A percentile compares a stretch with the other conserved stretches of the same genome.
Conservation (phyloP, 2,329 filamentous ascomycete genomes). For the Penicillium sp. region DNA sequence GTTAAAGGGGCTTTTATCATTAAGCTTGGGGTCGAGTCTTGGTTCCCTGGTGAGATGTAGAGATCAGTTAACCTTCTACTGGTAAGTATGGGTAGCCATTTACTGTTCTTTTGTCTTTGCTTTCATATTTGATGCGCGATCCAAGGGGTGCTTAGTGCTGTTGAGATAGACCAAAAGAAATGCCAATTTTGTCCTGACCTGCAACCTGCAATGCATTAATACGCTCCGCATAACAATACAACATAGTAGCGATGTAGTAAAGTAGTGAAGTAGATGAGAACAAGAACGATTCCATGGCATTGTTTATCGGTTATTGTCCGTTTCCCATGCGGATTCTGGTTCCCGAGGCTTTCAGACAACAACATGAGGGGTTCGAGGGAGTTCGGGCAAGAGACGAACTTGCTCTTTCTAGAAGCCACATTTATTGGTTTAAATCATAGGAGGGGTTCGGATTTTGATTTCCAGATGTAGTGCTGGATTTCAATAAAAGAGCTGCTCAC, state of each 20-base stretch:
- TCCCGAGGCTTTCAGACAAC: neutral
- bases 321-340: neutral
- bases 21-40: neutral
- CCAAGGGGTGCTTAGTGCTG: no score
- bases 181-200: neutral
- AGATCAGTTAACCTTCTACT: neutral
- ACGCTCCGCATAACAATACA: neutral
- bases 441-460: neutral
- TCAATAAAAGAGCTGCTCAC: neutral
- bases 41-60: slow-evolving; percentile 1
- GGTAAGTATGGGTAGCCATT: neutral
- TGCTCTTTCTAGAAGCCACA: neutral
- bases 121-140: neutral
- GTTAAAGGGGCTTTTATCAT: neutral
- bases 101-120: neutral
- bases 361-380: neutral
- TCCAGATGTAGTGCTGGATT: neutral
- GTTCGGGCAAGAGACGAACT: neutral
- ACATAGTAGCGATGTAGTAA: no score
- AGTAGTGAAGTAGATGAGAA: no score
- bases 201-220: neutral
- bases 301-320: neutral
- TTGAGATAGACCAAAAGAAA: neutral
- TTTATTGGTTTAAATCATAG: neutral
- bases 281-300: no score